Conservation (phyloP, 2,329 filamentous ascomycete genomes). For the Talaromyces pinophilus region DNA sequence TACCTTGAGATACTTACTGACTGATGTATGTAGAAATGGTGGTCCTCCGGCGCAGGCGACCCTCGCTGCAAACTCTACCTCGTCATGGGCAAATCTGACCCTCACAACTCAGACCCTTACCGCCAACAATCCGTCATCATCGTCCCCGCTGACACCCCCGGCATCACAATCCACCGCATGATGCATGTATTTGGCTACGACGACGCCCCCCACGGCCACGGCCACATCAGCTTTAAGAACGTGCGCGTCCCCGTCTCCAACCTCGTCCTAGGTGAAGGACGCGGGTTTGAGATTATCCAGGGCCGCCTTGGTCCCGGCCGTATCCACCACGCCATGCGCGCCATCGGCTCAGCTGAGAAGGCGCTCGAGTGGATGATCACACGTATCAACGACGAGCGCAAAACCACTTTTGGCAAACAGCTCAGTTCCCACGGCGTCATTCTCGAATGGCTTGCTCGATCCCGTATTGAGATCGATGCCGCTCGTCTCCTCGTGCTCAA, state of each 20-base stretch:
- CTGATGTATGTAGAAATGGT: conserved; percentile 76
- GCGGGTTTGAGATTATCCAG: conserved; percentile 98
- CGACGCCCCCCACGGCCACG: conserved; percentile 97
- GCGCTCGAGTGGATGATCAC: conserved; percentile 94
- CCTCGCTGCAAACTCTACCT: conserved; percentile 90
- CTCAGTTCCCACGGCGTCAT: conserved; percentile 90
- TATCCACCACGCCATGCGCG: conserved; percentile 97
- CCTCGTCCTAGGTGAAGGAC: conserved; percentile 88
- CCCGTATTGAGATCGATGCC: conserved; percentile 89
- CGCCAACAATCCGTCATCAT: conserved; percentile 90
- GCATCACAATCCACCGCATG: conserved; percentile 93
- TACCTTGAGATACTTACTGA: conserved; percentile 12
- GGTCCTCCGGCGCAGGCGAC: conserved; percentile 94
- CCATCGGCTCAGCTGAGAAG: conserved; percentile 85
- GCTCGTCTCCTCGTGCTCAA: conserved; percentile 89
- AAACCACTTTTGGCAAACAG: conserved; percentile 87
- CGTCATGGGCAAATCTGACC: conserved; percentile 91
- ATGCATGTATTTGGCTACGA: conserved; percentile 93
- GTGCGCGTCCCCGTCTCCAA: conserved; percentile 82
- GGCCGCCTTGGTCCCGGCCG: conserved; percentile 92
- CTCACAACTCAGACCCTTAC: conserved; percentile 74
- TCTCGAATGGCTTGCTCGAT: conserved; percentile 90
- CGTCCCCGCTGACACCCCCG: conserved; percentile 76
- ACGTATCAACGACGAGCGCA: conserved; percentile 86
- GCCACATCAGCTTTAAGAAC: conserved; percentile 84